Base-by-base conservation (phyloP, 2,329 filamentous ascomycete species). In the Aspergillus tamarii region DNA sequence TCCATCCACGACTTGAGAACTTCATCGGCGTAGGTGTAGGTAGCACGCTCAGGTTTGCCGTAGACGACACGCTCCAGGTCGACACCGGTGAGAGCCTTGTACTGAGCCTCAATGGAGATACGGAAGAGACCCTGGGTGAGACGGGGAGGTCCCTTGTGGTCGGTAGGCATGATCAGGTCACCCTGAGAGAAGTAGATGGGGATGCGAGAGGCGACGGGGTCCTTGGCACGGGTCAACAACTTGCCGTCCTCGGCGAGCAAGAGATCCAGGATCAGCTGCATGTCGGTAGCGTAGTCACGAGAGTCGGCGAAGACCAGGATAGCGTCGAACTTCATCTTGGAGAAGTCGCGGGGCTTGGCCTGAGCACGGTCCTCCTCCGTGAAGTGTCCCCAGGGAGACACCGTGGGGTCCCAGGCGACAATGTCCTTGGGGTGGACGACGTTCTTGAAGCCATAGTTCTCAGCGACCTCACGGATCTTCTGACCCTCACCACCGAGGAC, bases 21-120 rank as follows among this genome's bases (percentile, higher is more conserved):
- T 78, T 91, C 89, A 70, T 92, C 89, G 67, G 90, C 90, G 78
- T 91, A 92, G 81, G 89, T 91, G 85, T 91, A 92, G n/a, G 89
- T 91, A 6, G 89, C 89, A 64, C 87, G 72, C 76, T 91, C 89
- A 30, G 89, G 89, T 84, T 92, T 92, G 73, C 89, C 89, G 81
- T 91, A 91, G 62, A 92, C 88, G 39, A 91, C 88, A 83, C 89
- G 89, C 84, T 91, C 89, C 54, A 92, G 86, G 66, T 91, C 89
- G 19, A 84, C 84, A 63, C 89, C 89, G 0, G 89, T 91, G 63
- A 91, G 79, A 21, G 88, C 84, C 78, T 80, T 81, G 74, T 80
- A 81, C 70, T 91, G 90, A 67, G 89, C 88, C 78, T 91, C 89
- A 60, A 92, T 84, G 41, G 87, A 87, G 70, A 91, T 90, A 70